phyloP scores from a whole-genome alignment of 140 eudicot species.

The Senecio squalidus region DNA sequence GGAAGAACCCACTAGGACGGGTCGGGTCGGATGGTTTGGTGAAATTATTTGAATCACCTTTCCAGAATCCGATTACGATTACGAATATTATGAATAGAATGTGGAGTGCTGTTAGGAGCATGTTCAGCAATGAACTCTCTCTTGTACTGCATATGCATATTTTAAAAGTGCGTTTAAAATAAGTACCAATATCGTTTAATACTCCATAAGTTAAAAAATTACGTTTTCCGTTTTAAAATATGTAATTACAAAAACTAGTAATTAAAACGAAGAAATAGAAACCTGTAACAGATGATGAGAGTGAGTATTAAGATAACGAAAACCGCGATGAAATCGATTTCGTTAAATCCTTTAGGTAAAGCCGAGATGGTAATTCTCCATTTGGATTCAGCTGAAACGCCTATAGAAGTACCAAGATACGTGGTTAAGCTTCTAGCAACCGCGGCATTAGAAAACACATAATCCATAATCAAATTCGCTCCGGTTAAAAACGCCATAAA shows the following conservation, averaged over 20 bases:
- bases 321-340: slow-evolving; percentile 79
- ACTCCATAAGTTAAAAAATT: too few species aligned
- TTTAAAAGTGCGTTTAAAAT: too few species aligned
- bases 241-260: too few species aligned
- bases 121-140: slow-evolving; percentile 77
- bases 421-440: slow-evolving; percentile 88
- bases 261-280: background rate
- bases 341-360: slow-evolving; percentile 79
- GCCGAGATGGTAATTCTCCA: slow-evolving; percentile 55
- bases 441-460: slow-evolving; percentile 92
- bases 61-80: slow-evolving; percentile 74
- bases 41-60: slow-evolving; percentile 69
- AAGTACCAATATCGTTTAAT: too few species aligned
- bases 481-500: slow-evolving; percentile 86
- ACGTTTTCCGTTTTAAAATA: too few species aligned
- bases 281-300: slow-evolving; percentile 88
- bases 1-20: slow-evolving; percentile 63
- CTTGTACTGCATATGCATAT: slow-evolving; percentile 84
- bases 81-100: slow-evolving; percentile 65
- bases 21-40: slow-evolving; percentile 60
- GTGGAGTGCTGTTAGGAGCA: slow-evolving; percentile 69
- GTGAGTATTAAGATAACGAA: slow-evolving; percentile 65
- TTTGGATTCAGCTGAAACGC: slow-evolving; percentile 43
- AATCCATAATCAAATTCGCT: slow-evolving; percentile 79
- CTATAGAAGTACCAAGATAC: slow-evolving; percentile 68